Evolutionary conservation across 2,329 filamentous ascomycete species (phyloP), one percentile per base, ranked within the genome.

Genomic region (Alternaria gansuensis): DNA sequence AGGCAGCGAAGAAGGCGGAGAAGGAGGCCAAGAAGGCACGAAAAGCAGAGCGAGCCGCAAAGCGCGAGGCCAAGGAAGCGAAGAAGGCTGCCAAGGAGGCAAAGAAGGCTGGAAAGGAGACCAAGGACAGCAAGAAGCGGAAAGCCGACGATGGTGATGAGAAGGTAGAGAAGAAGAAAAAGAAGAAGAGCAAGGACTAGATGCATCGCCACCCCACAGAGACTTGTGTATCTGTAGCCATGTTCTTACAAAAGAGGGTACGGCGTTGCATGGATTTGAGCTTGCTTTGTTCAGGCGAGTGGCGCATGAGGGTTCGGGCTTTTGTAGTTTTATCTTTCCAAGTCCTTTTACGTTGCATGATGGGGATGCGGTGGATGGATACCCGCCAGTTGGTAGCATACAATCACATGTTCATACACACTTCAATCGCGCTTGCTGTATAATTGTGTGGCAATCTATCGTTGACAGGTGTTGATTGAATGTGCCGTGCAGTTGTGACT

Each of bases 141-240:
- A 64, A 64, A 59, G 61, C 61, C 10, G 59, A 57, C 2, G 61
- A 56, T 4, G 58, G 40, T 2, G 65, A 60, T n/a, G 66, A 67
- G n/a, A 66, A 65, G 44, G 48, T 49, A 0, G 86, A 90, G 80
- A 84, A 90, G 79, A 85, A 90, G 77, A 87, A 86, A 78, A 87
- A 87, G 79, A 82, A 84, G 75, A 89, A 89, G 83, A 78, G 69
- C 72, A 77, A 78, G 72, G 75, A 68, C 28, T 77, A 77, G 66
- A 68, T 46, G 34, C 46, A 59, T 62, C 59, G 57, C 51, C 24
- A 53, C 6, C 41, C 40, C 17, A 37, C 51, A 31, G 41, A 45
- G n/a, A 54, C 26, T 43, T 45, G 17, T 60, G 53, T 59, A 58
- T 51, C 60, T 46, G 52, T 61, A 46, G 55, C 57, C 61, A 60